phyloP scores from a whole-genome alignment of 73 alveolate species.

The Paramecium pentaurelia region DNA sequence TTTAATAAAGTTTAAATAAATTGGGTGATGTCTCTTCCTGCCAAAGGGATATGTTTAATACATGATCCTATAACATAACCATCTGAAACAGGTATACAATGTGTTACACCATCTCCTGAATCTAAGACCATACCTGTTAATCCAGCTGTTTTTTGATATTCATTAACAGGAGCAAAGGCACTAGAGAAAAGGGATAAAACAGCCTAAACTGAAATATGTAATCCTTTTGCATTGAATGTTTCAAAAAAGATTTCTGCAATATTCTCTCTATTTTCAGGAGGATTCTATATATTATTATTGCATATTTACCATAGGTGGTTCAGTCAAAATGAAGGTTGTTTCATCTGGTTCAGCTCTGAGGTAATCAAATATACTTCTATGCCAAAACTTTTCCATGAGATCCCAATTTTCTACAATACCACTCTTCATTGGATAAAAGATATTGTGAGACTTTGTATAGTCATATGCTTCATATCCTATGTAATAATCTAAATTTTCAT shows the following conservation, averaged over 20 bases:
- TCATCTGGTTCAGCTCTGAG: constrained; percentile 91
- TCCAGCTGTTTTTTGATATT: constrained; percentile 59
- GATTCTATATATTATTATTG: constrained; percentile 61
- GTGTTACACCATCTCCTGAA: constrained; percentile 98
- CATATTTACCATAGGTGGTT: constrained; percentile 93
- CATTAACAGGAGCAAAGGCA: constrained; percentile 59
- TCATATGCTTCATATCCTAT: constrained; percentile 96
- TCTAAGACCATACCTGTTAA: constrained; percentile 97
- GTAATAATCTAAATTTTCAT: constrained; percentile 89
- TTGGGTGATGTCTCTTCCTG: constrained; percentile 94
- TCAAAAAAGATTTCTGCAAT: constrained; percentile 98
- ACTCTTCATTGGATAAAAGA: constrained; percentile 73
- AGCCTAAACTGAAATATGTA: constrained; percentile 97
- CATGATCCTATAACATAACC: constrained; percentile 96
- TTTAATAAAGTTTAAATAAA: constrained; percentile 74
- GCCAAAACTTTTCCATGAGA: constrained; percentile 97
- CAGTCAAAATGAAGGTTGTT: constrained; percentile 92
- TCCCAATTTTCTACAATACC: constrained; percentile 97
- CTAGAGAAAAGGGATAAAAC: constrained; percentile 94
- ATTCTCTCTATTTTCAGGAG: constrained; percentile 98
- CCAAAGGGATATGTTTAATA: constrained; percentile 96
- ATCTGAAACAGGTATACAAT: constrained; percentile 71
- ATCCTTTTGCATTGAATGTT: constrained; percentile 92
- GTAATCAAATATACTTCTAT: constrained; percentile 78
- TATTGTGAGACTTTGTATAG: constrained; percentile 69